phyloP scores from a whole-genome alignment of 768 basidiomycete genomes.

The Xanthoconium stramineum region DNA sequence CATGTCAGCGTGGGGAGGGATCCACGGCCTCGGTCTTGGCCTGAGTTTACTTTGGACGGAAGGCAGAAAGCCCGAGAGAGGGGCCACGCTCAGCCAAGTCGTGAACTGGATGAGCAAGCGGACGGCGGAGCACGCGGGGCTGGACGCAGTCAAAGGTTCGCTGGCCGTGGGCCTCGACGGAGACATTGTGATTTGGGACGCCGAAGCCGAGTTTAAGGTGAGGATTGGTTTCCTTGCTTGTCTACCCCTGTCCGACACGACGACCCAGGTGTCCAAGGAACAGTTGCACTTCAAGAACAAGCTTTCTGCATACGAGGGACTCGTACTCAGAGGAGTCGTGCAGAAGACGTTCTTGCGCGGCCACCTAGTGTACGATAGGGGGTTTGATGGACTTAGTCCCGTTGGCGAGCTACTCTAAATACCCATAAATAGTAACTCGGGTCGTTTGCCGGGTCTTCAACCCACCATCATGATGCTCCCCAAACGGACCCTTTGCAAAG shows the following conservation, averaged over 20 bases:
- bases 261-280: conserved; percentile 65
- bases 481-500: not conserved
- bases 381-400: conserved; percentile 35
- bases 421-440: too few relatives aligned
- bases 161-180: conserved; percentile 76
- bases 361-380: conserved; percentile 55
- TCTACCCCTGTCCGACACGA: conserved; percentile 5
- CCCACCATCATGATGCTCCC: conserved; percentile 9
- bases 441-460: too few relatives aligned
- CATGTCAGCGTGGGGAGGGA: conserved; percentile 93
- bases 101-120: conserved; percentile 71
- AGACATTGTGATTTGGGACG: conserved; percentile 85
- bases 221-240: conserved; percentile 2
- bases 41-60: conserved; percentile 90
- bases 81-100: conserved; percentile 56
- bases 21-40: conserved; percentile 87
- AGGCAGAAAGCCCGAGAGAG: conserved; percentile 47
- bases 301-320: conserved; percentile 84
- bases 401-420: conserved; percentile 32
- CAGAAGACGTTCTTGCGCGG: conserved; percentile 81
- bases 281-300: conserved; percentile 89
- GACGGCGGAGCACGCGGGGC: conserved; percentile 78
- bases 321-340: conserved; percentile 66
- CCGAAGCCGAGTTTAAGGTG: conserved; percentile 45
- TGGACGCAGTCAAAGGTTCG: conserved; percentile 67